Base-by-base conservation (phyloP, 805 yeast species). In the Pichia membranifaciens region DNA sequence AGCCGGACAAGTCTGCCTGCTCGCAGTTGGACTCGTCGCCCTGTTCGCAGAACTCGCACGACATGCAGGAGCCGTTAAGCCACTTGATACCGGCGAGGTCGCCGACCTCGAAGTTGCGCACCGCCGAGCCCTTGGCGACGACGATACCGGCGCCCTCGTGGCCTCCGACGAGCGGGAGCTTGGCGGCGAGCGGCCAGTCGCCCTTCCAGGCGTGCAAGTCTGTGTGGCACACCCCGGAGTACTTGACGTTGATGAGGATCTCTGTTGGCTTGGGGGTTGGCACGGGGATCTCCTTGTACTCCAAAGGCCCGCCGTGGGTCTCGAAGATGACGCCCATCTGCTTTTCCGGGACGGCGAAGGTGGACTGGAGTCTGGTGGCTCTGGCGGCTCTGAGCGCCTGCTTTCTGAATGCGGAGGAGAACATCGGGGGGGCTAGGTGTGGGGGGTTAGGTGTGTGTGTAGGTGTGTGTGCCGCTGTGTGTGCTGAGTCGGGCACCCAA, bases 191-290 rank as follows among this genome's bases (percentile, higher is more conserved):
- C 51, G 85, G 80, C 84, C 84, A 79, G 61, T 79, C 84, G 59
- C 84, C 84, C 61, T 78, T 76, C 84, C 84, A 79, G 38, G 86
- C 86, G 68, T 81, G 87, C 63, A 81, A 75, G 62, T 81, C 87
- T 25, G 86, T 80, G 72, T 81, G 87, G 64, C 87, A 81, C 49
- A 81, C 86, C 67, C 87, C 87, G 12, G 87, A 81, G 70, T 79
- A 81, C 68, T 79, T 80, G 62, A 81, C 82, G 60, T 81, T 76
- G 58, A 81, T 72, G 63, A 81, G 72, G 50, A 81, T 67, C 66
- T 81, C 86, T 60, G 73, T 79, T 52, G 86, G 68, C 64, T 76
- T 77, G 62, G 86, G 86, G 41, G 53, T 65, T 62, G 87, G 77
- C 47, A 87, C 90, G 50, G 88, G 84, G 50, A 86, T 77, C 58